These are phyloP conservation scores for Juncus inflexus DNA, from an alignment of 176 grass and related monocot species.

Conservation along the genomic window DNA sequence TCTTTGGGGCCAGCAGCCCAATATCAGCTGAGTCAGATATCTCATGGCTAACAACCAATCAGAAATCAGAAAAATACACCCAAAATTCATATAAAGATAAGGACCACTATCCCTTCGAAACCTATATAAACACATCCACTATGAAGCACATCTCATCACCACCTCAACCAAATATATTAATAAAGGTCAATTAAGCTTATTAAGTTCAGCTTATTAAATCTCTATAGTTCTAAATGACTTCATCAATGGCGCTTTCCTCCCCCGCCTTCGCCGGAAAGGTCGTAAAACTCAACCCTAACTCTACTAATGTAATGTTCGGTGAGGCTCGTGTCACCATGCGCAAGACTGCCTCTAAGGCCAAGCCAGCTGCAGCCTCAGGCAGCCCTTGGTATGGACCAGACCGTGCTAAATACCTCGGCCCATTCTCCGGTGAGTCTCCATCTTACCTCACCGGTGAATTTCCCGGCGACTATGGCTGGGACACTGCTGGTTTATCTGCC, in stretches of 20 bases:
- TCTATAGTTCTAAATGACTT: constrained; percentile 28
- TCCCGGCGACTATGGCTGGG: constrained; percentile 55
- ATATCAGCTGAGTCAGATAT: background rate
- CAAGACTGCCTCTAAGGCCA: constrained; percentile 31
- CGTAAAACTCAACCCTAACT: constrained; percentile 21
- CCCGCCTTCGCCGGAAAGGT: constrained; percentile 24
- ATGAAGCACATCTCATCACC: no score
- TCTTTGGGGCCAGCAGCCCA: no score
- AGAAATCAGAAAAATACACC: background rate
- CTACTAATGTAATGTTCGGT: constrained; percentile 30
- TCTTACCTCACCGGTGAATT: constrained; percentile 51
- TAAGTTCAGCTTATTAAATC: no score
- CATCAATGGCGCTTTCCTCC: constrained; percentile 36
- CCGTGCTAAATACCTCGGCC: constrained; percentile 27
- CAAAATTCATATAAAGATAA: background rate
- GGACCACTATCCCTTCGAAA: background rate
- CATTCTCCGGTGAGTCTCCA: constrained; percentile 48
- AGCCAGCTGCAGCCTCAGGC: background rate
- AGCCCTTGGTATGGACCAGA: no score
- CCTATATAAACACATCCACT: no score
- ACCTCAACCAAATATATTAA: no score
- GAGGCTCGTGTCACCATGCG: constrained; percentile 57
- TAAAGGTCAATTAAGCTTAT: no score
- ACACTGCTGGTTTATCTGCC: constrained; percentile 14
- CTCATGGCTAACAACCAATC: constrained; percentile 1